These are phyloP conservation scores for Nannochloris sp. DNA, from an alignment of 139 green algal species.

Conservation along the genomic window DNA sequence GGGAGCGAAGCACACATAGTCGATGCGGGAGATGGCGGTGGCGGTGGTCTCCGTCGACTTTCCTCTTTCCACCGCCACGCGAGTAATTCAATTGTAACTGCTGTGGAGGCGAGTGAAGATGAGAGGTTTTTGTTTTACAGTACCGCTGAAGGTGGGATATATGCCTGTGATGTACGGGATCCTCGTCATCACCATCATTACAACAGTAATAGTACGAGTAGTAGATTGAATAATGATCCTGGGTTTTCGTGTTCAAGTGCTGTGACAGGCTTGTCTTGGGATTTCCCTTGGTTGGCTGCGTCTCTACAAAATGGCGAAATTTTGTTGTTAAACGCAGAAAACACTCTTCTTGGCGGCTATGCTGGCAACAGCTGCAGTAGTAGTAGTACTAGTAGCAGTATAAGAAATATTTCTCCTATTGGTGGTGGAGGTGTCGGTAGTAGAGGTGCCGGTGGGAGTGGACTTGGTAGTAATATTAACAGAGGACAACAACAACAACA, in stretches of 20 bases:
- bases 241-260: background rate
- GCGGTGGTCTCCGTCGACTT: background rate
- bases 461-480: conserved; percentile 14
- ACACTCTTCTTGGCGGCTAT: too few relatives aligned
- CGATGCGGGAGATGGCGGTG: background rate
- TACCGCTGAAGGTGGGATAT: conserved; percentile 36
- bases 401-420: too few relatives aligned
- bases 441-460: too few relatives aligned
- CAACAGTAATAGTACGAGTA: conserved; percentile 6
- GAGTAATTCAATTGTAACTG: conserved; percentile 7
- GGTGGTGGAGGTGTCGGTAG: too few relatives aligned
- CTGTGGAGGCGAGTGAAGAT: conserved; percentile 42
- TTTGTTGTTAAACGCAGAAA: conserved; percentile 22
- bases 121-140: conserved; percentile 47
- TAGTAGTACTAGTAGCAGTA: too few relatives aligned
- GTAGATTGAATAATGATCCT: background rate
- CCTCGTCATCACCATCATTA: background rate
- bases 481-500: background rate
- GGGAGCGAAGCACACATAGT: background rate
- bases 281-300: conserved; percentile 58
- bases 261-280: conserved; percentile 35
- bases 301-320: conserved; percentile 13
- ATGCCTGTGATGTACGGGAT: conserved; percentile 43
- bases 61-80: background rate
- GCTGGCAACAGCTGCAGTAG: too few relatives aligned